These are phyloP conservation scores for Avena atlantica DNA, from an alignment of 176 grass and related monocot genomes.

Conservation along the genomic window DNA sequence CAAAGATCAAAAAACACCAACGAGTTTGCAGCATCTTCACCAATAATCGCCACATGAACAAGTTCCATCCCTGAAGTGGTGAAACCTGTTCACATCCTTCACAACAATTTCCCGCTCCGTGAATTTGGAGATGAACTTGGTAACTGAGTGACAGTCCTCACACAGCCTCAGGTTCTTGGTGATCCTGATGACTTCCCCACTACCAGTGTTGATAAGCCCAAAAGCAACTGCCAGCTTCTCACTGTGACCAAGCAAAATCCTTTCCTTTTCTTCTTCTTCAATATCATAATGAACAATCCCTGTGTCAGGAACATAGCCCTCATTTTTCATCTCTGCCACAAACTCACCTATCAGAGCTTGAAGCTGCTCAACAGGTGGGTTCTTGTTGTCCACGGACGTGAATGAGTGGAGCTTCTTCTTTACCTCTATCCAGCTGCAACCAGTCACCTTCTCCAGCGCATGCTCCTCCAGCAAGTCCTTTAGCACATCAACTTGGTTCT, in stretches of 20 bases:
- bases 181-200: conserved; percentile 78
- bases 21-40: conserved; percentile 49
- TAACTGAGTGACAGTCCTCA: conserved; percentile 85
- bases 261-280: conserved; percentile 77
- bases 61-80: conserved; percentile 75
- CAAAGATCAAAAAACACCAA: neutral
- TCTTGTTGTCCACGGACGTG: conserved; percentile 74
- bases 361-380: conserved; percentile 61
- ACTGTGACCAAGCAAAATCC: conserved; percentile 86
- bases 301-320: conserved; percentile 78
- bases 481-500: conserved; percentile 62
- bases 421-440: conserved; percentile 95
- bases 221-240: conserved; percentile 92
- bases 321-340: conserved; percentile 64
- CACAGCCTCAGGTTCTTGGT: conserved; percentile 90
- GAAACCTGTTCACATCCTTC: conserved; percentile 87
- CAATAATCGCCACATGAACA: conserved; percentile 91
- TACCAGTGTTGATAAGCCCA: conserved; percentile 74
- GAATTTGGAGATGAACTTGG: conserved; percentile 91
- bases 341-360: conserved; percentile 64
- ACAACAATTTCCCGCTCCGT: conserved; percentile 74
- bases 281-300: conserved; percentile 75
- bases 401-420: conserved; percentile 75
- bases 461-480: conserved; percentile 76
- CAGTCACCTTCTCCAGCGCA: conserved; percentile 67